These are phyloP conservation scores for Dictyostelium capitatum DNA, from an alignment of 78 protist species.

Conservation along the genomic window DNA sequence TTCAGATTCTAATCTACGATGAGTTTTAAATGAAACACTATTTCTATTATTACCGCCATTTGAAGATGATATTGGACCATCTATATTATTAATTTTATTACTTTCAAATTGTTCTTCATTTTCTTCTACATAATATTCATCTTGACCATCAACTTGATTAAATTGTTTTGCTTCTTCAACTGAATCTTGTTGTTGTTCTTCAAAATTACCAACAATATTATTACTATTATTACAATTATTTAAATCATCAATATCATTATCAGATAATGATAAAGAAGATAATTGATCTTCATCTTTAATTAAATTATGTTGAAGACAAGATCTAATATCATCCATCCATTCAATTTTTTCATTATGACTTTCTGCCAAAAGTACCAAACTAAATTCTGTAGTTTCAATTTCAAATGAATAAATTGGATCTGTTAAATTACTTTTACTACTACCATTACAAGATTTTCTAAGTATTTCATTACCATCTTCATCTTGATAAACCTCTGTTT, in stretches of 20 bases:
- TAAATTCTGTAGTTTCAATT: slow-evolving; percentile 46
- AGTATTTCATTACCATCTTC: not conserved
- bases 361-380: slow-evolving; percentile 45
- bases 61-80: not conserved
- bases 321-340: slow-evolving; percentile 68
- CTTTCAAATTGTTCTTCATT: not conserved
- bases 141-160: not conserved
- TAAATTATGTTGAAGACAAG: slow-evolving; percentile 51
- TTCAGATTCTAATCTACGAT: not conserved
- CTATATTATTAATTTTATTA: not conserved
- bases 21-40: not conserved
- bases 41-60: not conserved
- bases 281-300: slow-evolving; percentile 62
- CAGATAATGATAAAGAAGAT: slow-evolving; percentile 25
- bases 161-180: not conserved
- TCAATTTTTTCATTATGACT: slow-evolving; percentile 39
- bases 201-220: not conserved
- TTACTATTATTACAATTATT: not conserved
- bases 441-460: slow-evolving; percentile 19
- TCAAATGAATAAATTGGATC: slow-evolving; percentile 17
- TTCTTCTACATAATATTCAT: too few species aligned
- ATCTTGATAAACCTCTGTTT: too few species aligned
- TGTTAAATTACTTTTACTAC: not conserved
- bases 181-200: not conserved
- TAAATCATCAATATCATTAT: not conserved